A percentile compares a stretch with the other conserved stretches of the same genome.
These are phyloP conservation scores for Phytophthora quininea DNA, from an alignment of 352 stramenopile genomes.

Conservation along the genomic window DNA sequence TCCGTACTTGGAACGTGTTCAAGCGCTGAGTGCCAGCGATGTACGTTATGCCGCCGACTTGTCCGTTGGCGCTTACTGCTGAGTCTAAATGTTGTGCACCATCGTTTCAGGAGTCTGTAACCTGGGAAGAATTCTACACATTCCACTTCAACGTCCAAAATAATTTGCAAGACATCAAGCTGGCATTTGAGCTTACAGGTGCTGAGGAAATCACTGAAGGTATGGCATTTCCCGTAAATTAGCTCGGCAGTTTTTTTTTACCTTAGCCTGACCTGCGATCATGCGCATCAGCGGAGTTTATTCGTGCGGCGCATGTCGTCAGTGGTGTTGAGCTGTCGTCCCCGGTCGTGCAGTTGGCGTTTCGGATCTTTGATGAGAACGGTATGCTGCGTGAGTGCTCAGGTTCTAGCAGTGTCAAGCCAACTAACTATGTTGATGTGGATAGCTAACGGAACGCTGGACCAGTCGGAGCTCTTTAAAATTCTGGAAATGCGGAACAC, in stretches of 20 bases:
- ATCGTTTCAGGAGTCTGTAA: constrained; percentile 50
- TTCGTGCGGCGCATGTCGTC: constrained; percentile 65
- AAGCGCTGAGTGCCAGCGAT: constrained; percentile 64
- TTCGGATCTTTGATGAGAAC: constrained; percentile 77
- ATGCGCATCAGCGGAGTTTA: constrained; percentile 58
- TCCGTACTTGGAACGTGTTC: constrained; percentile 62
- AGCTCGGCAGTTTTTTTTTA: background rate
- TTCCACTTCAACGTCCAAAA: constrained; percentile 81
- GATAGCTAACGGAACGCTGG: constrained; percentile 67
- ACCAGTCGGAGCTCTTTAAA: constrained; percentile 71
- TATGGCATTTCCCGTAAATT: constrained; percentile 7
- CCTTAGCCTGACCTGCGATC: too few relatives aligned
- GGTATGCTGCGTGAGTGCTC: constrained; percentile 26
- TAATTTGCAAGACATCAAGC: constrained; percentile 74
- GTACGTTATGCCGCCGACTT: constrained; percentile 23
- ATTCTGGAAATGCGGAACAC: constrained; percentile 68
- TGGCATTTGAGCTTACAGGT: constrained; percentile 71
- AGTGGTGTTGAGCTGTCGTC: constrained; percentile 70
- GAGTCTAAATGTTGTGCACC: background rate
- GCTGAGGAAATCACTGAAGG: constrained; percentile 74
- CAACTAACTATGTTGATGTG: background rate
- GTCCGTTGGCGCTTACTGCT: background rate
- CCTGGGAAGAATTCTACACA: constrained; percentile 73
- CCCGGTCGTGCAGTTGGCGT: constrained; percentile 73
- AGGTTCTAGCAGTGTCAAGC: too few relatives aligned